These are phyloP conservation scores for Tetrahymena thermophila DNA, from an alignment of 73 alveolate species.

Conservation along the genomic window DNA sequence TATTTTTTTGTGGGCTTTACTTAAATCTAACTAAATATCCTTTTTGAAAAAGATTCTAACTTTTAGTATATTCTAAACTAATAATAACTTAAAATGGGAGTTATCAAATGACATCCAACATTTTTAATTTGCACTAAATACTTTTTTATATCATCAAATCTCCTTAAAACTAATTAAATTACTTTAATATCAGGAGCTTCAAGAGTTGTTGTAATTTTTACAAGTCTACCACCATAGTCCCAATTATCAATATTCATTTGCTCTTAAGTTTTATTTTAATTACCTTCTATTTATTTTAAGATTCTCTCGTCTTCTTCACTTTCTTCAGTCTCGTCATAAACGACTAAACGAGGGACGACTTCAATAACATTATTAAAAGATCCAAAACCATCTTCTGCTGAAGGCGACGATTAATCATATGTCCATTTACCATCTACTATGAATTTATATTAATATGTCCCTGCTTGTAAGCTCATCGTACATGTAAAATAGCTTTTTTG, in stretches of 20 bases:
- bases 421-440: neutral
- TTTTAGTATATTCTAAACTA: neutral
- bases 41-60: neutral
- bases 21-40: neutral
- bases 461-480: neutral
- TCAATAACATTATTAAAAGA: neutral
- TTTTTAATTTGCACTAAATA: neutral
- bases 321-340: neutral
- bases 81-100: neutral
- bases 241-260: neutral
- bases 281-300: neutral
- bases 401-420: neutral
- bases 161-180: neutral
- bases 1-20: neutral
- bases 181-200: neutral
- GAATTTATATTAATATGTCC: neutral
- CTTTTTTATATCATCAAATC: neutral
- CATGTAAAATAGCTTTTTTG: neutral
- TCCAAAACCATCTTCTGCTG: neutral
- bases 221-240: neutral
- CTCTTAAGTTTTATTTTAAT: neutral
- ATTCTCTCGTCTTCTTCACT: neutral
- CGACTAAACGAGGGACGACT: neutral
- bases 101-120: neutral
- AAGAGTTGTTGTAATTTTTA: neutral